Evolutionary conservation across 768 basidiomycete species (phyloP).

Genomic region (Suillus decipiens): DNA sequence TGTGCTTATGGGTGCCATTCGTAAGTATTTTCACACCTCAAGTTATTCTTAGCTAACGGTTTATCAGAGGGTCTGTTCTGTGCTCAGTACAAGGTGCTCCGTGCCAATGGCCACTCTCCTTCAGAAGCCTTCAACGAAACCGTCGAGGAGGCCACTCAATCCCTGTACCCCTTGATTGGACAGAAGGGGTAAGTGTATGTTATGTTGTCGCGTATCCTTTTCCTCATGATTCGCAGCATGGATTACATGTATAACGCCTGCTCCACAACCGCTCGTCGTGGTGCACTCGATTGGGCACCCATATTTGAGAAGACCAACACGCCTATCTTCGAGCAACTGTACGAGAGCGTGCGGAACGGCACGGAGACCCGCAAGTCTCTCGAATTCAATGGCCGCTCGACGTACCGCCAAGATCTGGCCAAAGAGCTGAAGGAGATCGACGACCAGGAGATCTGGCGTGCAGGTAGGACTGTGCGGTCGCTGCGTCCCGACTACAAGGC

Average conservation of each 20-base stretch:
- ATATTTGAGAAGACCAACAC: conserved; percentile 93
- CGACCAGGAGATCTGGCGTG: conserved; percentile 98
- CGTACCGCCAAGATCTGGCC: conserved; percentile 91
- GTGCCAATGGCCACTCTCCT: conserved; percentile 93
- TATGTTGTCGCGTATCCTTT: too few relatives aligned
- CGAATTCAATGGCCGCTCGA: conserved; percentile 91
- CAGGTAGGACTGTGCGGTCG: conserved; percentile 90
- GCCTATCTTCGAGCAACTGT: conserved; percentile 93
- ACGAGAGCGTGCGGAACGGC: conserved; percentile 92
- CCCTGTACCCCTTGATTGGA: conserved; percentile 95
- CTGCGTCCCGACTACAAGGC: conserved; percentile 85
- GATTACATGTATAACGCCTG: conserved; percentile 99
- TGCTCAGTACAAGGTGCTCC: conserved; percentile 97
- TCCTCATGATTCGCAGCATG: too few relatives aligned
- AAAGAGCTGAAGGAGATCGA: conserved; percentile 94
- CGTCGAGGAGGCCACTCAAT: conserved; percentile 98
- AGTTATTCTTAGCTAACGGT: conserved; percentile 13
- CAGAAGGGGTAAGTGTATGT: conserved; percentile 80
- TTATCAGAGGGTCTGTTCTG: conserved; percentile 91
- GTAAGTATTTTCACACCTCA: too few relatives aligned
- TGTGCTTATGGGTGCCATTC: conserved; percentile 97
- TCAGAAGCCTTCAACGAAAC: conserved; percentile 99
- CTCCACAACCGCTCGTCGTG: conserved; percentile 98
- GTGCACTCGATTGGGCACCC: conserved; percentile 99
- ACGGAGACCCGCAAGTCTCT: conserved; percentile 97